These are phyloP conservation scores for Globisporangium camurandrum DNA, from an alignment of 352 stramenopile genomes.

Conservation along the genomic window DNA sequence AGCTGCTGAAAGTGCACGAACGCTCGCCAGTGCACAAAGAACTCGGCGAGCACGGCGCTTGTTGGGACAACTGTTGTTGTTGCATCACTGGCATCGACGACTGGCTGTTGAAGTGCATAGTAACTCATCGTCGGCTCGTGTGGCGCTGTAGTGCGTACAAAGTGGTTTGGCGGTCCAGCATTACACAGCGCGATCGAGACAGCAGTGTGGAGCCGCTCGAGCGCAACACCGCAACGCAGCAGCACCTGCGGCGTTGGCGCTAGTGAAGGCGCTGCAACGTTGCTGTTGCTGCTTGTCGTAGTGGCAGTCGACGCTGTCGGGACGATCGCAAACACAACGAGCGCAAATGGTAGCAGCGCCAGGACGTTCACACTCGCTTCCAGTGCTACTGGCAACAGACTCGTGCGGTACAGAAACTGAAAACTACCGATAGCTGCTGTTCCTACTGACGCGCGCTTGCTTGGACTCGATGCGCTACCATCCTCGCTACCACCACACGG, in stretches of 20 bases:
- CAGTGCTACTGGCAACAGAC: constrained; percentile 12
- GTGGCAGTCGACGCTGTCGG: not conserved
- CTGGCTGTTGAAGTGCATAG: constrained; percentile 7
- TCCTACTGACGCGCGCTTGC: not conserved
- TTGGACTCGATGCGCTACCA: too few species aligned
- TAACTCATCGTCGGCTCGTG: not conserved
- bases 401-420: constrained; percentile 25
- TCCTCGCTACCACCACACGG: too few species aligned
- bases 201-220: constrained; percentile 17
- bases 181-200: constrained; percentile 20
- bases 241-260: not conserved
- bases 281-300: not conserved
- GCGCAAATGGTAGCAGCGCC: constrained; percentile 20
- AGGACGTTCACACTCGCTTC: constrained; percentile 15
- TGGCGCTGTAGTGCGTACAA: not conserved
- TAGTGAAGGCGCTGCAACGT: not conserved
- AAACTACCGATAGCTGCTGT: too few species aligned
- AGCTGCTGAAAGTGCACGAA: constrained; percentile 50
- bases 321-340: constrained; percentile 8
- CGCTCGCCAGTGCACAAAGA: constrained; percentile 40
- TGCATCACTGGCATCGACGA: not conserved
- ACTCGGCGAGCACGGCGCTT: constrained; percentile 15
- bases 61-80: not conserved
- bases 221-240: not conserved
- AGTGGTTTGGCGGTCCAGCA: constrained; percentile 18